These are phyloP conservation scores for Tetrapisispora namnaoensis DNA, from an alignment of 805 yeast species.

Conservation along the genomic window DNA sequence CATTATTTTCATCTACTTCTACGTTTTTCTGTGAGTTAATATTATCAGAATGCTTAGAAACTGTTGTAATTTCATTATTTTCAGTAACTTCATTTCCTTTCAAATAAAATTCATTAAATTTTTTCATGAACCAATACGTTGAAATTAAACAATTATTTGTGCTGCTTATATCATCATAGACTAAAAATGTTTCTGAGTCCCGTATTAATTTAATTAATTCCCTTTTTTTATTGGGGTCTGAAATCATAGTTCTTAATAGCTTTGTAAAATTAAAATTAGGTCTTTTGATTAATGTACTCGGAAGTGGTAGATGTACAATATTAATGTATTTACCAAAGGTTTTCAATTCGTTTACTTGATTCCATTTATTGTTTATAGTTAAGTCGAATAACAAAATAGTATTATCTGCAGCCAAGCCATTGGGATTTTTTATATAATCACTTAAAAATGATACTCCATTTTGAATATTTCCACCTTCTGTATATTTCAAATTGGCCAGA, in stretches of 20 bases:
- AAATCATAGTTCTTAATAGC: conserved; percentile 16
- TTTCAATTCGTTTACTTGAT: background rate
- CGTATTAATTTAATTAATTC: conserved; percentile 13
- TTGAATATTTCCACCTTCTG: background rate
- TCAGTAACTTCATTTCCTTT: background rate
- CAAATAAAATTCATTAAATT: conserved; percentile 8
- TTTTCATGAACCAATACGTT: conserved; percentile 19
- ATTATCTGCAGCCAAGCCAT: background rate
- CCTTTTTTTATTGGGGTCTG: conserved; percentile 13
- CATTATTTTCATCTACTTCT: background rate
- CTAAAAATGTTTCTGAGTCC: conserved; percentile 12
- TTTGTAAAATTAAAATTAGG: conserved; percentile 23
- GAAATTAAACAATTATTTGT: conserved; percentile 14
- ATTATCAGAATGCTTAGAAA: background rate
- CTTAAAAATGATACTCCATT: background rate
- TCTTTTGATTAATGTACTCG: conserved; percentile 26
- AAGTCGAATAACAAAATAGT: conserved; percentile 1
- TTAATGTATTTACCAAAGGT: background rate
- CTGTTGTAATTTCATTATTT: background rate
- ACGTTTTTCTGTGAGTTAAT: too few relatives aligned
- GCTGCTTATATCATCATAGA: conserved; percentile 22
- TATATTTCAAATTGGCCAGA: background rate
- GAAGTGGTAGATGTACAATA: conserved; percentile 21
- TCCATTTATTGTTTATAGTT: conserved; percentile 1
- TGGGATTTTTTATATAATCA: background rate